Evolutionary conservation across 2,329 filamentous ascomycete genomes (phyloP), one percentile per base, ranked within the genome.

Genomic region (Leptodontidium sp.): DNA sequence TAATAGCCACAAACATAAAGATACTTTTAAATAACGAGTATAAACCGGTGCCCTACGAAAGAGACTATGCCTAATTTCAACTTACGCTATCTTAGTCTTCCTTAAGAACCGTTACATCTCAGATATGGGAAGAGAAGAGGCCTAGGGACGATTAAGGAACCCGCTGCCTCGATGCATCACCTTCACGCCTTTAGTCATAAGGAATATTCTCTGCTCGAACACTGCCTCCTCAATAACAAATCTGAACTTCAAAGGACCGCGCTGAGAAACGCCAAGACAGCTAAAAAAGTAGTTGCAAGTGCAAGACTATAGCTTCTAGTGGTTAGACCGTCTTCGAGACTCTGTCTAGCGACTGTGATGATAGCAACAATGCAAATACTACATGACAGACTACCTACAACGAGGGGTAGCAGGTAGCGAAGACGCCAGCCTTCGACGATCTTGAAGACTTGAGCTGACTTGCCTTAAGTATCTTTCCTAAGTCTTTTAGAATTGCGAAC

Each of bases 251-350:
- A 50, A 50, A 50, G 47, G 9, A 50, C 47, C 8, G 47, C 21
- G 47, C 47, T 50, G n/a, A 50, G 47, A 50, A 50, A 50, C 47
- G 47, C 47, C 11, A 50, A 50, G 47, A 50, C 9, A 50, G 47
- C 47, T 50, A 50, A 50, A 50, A 15, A 50, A 50, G 47, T 32
- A 32, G 29, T 32, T 32, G 29, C 29, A 32, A 32, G 29, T n/a
- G 47, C 4, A 50, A 50, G 47, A 7, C 15, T 11, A 50, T 50
- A n/a, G n/a, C n/a, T n/a, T n/a, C n/a, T n/a, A n/a, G n/a, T n/a
- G n/a, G n/a, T n/a, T n/a, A n/a, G n/a, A n/a, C n/a, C n/a, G n/a
- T n/a, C n/a, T n/a, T n/a, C n/a, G n/a, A n/a, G n/a, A n/a, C n/a
- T n/a, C n/a, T n/a, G n/a, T n/a, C n/a, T n/a, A n/a, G n/a, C n/a